Percentiles rank a stretch among this genome's conserved stretches.
phyloP scores from a whole-genome alignment of 768 basidiomycete genomes.

The Phlebiopsis gigantea region DNA sequence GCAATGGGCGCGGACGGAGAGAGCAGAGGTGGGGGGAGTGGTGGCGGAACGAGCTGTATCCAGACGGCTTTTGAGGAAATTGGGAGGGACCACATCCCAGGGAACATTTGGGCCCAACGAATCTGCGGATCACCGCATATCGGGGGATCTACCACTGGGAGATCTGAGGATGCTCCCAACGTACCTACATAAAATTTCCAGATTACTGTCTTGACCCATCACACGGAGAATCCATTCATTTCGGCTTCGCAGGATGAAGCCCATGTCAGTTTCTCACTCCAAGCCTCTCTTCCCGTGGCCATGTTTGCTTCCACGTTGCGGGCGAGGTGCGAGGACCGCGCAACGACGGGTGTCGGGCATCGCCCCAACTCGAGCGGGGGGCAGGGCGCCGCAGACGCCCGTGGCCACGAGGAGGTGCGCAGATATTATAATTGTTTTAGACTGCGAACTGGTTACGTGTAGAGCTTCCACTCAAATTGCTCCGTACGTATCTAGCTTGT shows the following conservation, averaged over 20 bases:
- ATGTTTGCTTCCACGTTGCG: no score
- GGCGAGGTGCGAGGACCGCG: no score
- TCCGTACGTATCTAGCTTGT: constrained; percentile 8
- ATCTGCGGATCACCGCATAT: constrained; percentile 33
- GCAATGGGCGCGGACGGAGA: constrained; percentile 14
- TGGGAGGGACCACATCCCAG: constrained; percentile 15
- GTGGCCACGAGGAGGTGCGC: constrained; percentile 11
- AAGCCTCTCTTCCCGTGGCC: no score
- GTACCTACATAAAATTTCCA: constrained; percentile 5
- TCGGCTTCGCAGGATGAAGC: constrained; percentile 5
- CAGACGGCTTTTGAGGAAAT: constrained; percentile 23
- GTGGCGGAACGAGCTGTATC: constrained; percentile 15
- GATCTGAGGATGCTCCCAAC: not conserved
- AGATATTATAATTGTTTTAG: constrained; percentile 10
- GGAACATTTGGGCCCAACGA: constrained; percentile 16
- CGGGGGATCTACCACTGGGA: constrained; percentile 17
- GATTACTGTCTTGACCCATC: constrained; percentile 1
- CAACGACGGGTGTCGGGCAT: no score
- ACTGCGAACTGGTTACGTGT: constrained; percentile 7
- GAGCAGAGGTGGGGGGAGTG: constrained; percentile 21
- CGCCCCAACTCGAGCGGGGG: no score
- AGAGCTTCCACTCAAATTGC: constrained; percentile 6
- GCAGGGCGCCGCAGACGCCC: constrained; percentile 1
- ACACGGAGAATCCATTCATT: constrained; percentile 5
- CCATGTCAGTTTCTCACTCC: not conserved